phyloP scores from a whole-genome alignment of 116 monocot species.

The Papilionanthe hybrid region DNA sequence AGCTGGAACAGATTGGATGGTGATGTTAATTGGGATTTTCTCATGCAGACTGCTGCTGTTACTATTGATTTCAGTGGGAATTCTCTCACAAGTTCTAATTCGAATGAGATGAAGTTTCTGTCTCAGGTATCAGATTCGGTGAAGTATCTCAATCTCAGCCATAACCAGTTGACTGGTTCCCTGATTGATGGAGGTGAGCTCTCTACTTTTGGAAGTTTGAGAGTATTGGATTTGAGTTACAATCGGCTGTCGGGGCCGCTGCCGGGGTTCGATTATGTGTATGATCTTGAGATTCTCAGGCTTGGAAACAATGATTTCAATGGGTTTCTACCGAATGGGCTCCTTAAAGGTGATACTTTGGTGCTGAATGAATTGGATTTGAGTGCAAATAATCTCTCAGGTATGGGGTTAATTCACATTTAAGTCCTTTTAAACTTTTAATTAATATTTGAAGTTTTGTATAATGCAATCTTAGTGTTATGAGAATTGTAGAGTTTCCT shows the following conservation, averaged over 20 bases:
- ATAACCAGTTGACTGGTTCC: conserved; percentile 75
- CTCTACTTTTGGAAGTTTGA: conserved; percentile 88
- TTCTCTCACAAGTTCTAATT: conserved; percentile 46
- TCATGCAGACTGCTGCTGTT: conserved; percentile 51
- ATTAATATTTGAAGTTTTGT: not conserved
- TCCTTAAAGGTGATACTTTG: conserved; percentile 81
- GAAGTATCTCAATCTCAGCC: conserved; percentile 80
- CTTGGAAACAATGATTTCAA: conserved; percentile 72
- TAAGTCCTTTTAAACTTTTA: not conserved
- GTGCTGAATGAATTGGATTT: conserved; percentile 89
- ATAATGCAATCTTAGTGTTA: not conserved
- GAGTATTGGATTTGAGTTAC: conserved; percentile 87
- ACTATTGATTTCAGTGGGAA: conserved; percentile 91
- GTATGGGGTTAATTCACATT: conserved; percentile 24
- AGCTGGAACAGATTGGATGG: conserved; percentile 91
- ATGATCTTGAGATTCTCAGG: conserved; percentile 88
- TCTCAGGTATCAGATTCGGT: conserved; percentile 73
- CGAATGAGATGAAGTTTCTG: conserved; percentile 76
- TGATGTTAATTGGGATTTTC: conserved; percentile 76
- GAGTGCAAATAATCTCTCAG: conserved; percentile 89
- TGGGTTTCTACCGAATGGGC: conserved; percentile 72
- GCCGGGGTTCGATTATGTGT: conserved; percentile 93
- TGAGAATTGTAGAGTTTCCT: not conserved
- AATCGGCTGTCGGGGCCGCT: conserved; percentile 80
- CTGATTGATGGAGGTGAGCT: conserved; percentile 72